A percentile compares a stretch with the other conserved stretches of the same genome.
phyloP scores from a whole-genome alignment of 805 yeast genomes.

The Ascoidea asiatica region DNA sequence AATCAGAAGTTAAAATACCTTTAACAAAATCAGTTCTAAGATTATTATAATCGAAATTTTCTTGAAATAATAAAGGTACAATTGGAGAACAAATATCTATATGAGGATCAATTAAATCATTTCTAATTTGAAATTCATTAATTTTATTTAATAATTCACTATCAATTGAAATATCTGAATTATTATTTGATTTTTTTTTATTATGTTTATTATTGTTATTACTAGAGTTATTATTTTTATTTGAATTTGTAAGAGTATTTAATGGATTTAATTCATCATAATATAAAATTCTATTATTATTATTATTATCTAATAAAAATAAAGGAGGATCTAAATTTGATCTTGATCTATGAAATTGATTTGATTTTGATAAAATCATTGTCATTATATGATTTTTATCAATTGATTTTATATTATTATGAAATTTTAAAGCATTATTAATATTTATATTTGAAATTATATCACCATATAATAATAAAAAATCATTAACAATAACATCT shows the following conservation, averaged over 20 bases:
- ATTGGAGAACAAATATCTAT: slow-evolving; percentile 91
- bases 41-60: slow-evolving; percentile 87
- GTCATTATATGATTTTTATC: slow-evolving; percentile 92
- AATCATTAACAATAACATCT: slow-evolving; percentile 83
- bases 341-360: slow-evolving; percentile 75
- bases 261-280: slow-evolving; percentile 64
- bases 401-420: slow-evolving; percentile 49
- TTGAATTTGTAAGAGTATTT: slow-evolving; percentile 24
- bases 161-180: slow-evolving; percentile 49
- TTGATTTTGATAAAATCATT: slow-evolving; percentile 80
- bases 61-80: slow-evolving; percentile 92
- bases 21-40: slow-evolving; percentile 78
- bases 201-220: slow-evolving; percentile 1
- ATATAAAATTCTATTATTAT: slow-evolving; percentile 63
- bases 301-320: slow-evolving; percentile 65
- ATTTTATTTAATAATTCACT: slow-evolving; percentile 69
- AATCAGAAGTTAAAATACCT: slow-evolving; percentile 83
- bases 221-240: background rate
- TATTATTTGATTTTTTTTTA: slow-evolving; percentile 28
- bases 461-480: slow-evolving; percentile 83
- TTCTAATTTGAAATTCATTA: slow-evolving; percentile 67
- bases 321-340: slow-evolving; percentile 57
- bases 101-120: slow-evolving; percentile 91
- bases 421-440: slow-evolving; percentile 56
- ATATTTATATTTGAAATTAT: slow-evolving; percentile 88